Evolutionary conservation across 257 asterid species (phyloP).

Genomic region (Nicotiana paniculata): DNA sequence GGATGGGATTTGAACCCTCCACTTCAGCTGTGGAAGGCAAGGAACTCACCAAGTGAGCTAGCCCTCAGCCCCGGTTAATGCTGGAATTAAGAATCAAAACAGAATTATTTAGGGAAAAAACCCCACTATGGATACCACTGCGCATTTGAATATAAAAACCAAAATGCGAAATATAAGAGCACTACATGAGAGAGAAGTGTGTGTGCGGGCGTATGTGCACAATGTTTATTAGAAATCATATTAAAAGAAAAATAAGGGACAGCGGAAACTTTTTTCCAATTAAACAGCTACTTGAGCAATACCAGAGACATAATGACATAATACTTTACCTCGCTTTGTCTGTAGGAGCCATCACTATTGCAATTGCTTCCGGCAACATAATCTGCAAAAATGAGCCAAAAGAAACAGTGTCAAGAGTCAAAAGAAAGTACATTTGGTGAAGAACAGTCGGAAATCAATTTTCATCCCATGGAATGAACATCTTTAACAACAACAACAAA

Average conservation of each 20-base stretch:
- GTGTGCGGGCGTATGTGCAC: no score
- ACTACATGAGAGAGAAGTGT: no score
- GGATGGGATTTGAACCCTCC: no score
- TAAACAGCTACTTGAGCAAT: neutral
- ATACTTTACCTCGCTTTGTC: slow-evolving; percentile 38
- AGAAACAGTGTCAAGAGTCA: neutral
- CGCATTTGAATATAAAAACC: no score
- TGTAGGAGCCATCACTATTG: slow-evolving; percentile 97
- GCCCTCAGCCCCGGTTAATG: no score
- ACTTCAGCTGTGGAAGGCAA: no score
- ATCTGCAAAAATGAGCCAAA: slow-evolving; percentile 43
- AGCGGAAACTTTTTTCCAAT: neutral
- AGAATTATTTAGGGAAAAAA: neutral
- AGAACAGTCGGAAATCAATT: neutral
- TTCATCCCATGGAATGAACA: neutral
- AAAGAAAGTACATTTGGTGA: no score
- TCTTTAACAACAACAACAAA: no score
- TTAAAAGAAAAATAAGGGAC: no score
- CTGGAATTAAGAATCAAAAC: neutral
- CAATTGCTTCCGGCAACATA: slow-evolving; percentile 93
- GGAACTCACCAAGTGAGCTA: no score
- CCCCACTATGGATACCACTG: neutral
- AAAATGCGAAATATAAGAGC: no score
- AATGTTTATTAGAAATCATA: no score
- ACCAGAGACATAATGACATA: neutral